A percentile compares a stretch with the other conserved stretches of the same genome.
Evolutionary conservation across 306 rosid species (phyloP).

Genomic region (Fagus crenata): DNA sequence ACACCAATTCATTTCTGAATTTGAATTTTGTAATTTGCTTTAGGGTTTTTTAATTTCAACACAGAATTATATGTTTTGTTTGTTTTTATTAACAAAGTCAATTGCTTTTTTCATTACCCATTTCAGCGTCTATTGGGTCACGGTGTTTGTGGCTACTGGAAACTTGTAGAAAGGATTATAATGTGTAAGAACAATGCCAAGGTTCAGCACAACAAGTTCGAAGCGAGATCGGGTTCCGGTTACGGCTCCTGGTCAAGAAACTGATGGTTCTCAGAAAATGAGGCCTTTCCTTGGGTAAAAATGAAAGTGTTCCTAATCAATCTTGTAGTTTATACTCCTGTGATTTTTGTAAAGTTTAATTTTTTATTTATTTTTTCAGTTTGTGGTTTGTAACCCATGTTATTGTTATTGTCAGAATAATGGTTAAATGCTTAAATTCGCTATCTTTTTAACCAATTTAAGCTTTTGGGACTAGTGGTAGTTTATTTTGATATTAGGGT

Average conservation of each 20-base stretch:
- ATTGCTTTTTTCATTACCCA: no score
- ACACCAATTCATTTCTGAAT: background rate
- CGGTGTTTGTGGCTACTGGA: no score
- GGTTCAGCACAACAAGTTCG: slow-evolving; percentile 37
- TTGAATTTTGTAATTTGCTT: background rate
- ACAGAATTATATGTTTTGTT: no score
- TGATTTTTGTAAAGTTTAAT: no score
- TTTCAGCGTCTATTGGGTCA: no score
- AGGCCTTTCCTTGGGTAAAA: slow-evolving; percentile 77
- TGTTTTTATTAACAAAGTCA: no score
- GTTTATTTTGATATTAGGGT: no score
- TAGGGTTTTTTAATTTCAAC: no score
- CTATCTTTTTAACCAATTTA: background rate
- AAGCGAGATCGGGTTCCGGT: background rate
- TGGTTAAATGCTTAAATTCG: no score
- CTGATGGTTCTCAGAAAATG: slow-evolving; percentile 50
- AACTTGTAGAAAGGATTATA: no score
- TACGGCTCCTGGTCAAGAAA: slow-evolving; percentile 40
- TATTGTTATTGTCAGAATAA: background rate
- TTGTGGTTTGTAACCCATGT: background rate
- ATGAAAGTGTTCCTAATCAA: background rate
- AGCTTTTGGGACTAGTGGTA: no score
- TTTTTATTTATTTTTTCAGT: no score
- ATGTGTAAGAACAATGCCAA: slow-evolving; percentile 38
- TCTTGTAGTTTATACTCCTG: background rate